Base-by-base conservation (phyloP, 495 filamentous ascomycete species). In the Aspergillus nidulans region DNA sequence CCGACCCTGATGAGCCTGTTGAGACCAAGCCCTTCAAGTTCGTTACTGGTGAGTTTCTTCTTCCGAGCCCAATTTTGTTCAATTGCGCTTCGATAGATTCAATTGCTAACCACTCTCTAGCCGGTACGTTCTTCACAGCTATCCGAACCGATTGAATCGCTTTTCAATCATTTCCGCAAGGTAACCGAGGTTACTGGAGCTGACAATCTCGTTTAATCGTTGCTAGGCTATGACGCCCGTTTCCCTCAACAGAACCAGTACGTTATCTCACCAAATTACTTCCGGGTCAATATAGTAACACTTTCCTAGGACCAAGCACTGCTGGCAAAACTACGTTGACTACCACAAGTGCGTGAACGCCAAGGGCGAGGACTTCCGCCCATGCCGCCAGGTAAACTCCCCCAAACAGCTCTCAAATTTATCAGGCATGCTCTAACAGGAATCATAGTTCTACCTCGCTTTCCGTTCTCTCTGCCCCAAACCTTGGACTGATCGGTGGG, bases 301-400 rank as follows among this genome's bases (percentile, higher is more conserved):
- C 65, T 46, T 16, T 25, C 26, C 2, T 49, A 84, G 81, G 71
- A 87, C 85, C 69, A 87, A 88, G 78, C 85, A 88, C 74, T 97
- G 90, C 88, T 96, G 92, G 92, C 92, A 96, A 69, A 94, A 98
- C 82, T 99, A 99, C 77, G 95, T 99, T 81, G 95, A 99, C 77
- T 97, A 99, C 83, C 86, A 99, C 85, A 99, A 97, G 83, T 99
- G 95, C 79, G 87, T 95, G 73, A 77, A 88, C 70, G 92, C 92
- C 72, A 97, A 97, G 84, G 95, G 95, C 73, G 95, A 99, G 78
- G 95, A 97, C 70, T 99, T 97, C 74, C 84, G 88, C 58, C 95
- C 95, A 46, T 99, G 95, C 87, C 87, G 85, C 69, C 95, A 98
- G 83, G 92, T 95, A 85, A 48, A 24, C 53, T 42, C 53, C 39